A percentile compares a stretch with the other conserved stretches of the same genome.
phyloP scores from a whole-genome alignment of 352 stramenopile species.

The Aphanomyces stellatus region DNA sequence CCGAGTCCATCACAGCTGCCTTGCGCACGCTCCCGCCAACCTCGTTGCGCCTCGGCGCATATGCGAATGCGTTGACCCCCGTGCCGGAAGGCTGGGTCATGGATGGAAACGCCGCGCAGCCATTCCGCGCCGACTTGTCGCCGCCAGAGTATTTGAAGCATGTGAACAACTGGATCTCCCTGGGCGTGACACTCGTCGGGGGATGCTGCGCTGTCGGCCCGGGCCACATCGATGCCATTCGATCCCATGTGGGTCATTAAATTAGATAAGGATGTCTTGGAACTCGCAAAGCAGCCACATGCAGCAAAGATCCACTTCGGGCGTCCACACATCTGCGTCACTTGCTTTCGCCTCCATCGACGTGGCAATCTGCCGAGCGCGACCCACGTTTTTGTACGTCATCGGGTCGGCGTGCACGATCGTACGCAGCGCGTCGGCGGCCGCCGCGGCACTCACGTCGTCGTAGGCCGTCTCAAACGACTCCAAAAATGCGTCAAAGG shows the following conservation, averaged over 20 bases:
- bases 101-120: conserved; percentile 59
- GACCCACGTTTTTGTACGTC: conserved; percentile 26
- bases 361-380: conserved; percentile 31
- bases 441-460: conserved; percentile 25
- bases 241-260: background rate
- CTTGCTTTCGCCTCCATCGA: conserved; percentile 34
- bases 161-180: conserved; percentile 54
- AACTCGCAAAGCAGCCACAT: conserved; percentile 41
- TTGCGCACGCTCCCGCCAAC: conserved; percentile 35
- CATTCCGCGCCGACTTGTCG: conserved; percentile 74
- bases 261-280: conserved; percentile 25
- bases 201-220: conserved; percentile 89
- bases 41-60: conserved; percentile 53
- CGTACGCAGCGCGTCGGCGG: conserved; percentile 31
- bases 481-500: conserved; percentile 36
- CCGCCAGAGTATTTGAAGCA: conserved; percentile 59
- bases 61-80: conserved; percentile 81
- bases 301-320: conserved; percentile 26
- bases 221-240: conserved; percentile 65
- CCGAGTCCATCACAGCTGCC: conserved; percentile 74
- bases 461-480: conserved; percentile 32
- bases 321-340: conserved; percentile 31
- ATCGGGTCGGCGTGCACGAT: conserved; percentile 25
- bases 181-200: conserved; percentile 65
- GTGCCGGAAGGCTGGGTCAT: conserved; percentile 73